Evolutionary conservation across 768 basidiomycete genomes (phyloP), one percentile per base, ranked within the genome.

Genomic region (Kwoniella heveanensis): DNA sequence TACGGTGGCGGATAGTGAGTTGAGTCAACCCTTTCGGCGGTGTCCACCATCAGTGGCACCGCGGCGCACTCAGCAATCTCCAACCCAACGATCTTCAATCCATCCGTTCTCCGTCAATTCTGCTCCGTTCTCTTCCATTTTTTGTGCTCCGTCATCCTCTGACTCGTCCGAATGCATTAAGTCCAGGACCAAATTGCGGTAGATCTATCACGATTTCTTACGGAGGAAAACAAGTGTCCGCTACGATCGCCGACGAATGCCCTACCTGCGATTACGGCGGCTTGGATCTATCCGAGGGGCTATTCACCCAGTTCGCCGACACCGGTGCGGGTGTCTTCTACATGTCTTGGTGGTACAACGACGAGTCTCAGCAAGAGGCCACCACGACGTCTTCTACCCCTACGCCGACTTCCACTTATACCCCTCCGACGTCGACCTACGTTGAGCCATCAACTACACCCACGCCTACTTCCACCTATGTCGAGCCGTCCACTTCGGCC

Each of bases 171-270:
- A 7, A 36, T 13, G 7, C 13, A 84, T 84, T 36, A 6, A 88
- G 86, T 77, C 88, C 89, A 5, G 86, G 88, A 1, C 85, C 86
- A 22, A 55, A 86, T 39, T 92, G 90, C 78, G 84, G 84, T 74
- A 80, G 85, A 72, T 70, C 67, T 21, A 87, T 92, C 67, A 84
- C 83, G 10, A 86, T 92, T 79, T 80, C 81, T 4, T 86, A 83
- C 71, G 82, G 82, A 37, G 89, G 89, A 61, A 87, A 86, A 74
- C 84, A 85, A 1, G 81, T 86, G 12, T 59, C 58, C 0, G 90
- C 90, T 3, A 77, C 67, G 1, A 85, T 91, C 70, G 82, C 83
- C 80, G 90, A 91, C 77, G 65, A 88, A 85, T 90, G 89, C 75
- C 85, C 86, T 49, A 85, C 83, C 21, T 91, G 90, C 74, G 85